Base-by-base conservation (phyloP, 2,329 filamentous ascomycete species). In the Aspergillus texensis region DNA sequence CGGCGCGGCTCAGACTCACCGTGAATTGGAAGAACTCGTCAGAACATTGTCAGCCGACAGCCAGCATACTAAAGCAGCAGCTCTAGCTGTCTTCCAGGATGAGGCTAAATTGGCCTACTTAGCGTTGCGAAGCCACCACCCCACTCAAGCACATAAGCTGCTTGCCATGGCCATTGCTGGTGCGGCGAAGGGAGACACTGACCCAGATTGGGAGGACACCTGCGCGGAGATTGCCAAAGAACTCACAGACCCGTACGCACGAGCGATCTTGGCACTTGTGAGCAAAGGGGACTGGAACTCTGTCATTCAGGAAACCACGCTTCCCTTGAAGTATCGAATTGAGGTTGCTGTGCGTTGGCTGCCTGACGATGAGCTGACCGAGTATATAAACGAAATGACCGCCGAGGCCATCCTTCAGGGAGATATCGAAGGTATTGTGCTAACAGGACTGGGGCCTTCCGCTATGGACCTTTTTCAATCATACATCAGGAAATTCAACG, bases 191-290 rank as follows among this genome's bases (percentile, higher is more conserved):
- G 78, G 77, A 6, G 76, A 80, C 2, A 80, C 84, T 34, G 86
- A 86, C 62, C 78, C 83, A 36, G 85, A 86, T 55, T 88, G 88
- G 79, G 82, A 85, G 66, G 84, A 88, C 65, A 85, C 87, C 50
- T 88, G 87, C 66, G 77, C 81, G 12, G 88, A 87, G 77, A 87
- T 89, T 75, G 84, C 85, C 28, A 86, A 86, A 65, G 86, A 89
- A 68, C 83, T 87, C 11, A 82, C 83, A 0, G 86, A 90, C 63
- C 85, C 86, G 0, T 89, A 88, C 67, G 81, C 88, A 14, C 85
- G 87, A 67, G 86, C 86, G 1, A 83, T 90, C 39, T 80, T 89
- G 3, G 83, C 85, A 4, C 84, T 86, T 65, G 85, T 89, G 56
- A 84, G 85, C 65, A 85, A 83, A 41, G 86, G 85, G 1, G 81